phyloP scores from a whole-genome alignment of 2,329 filamentous ascomycete genomes.

The Ceratocystiopsis sp. region DNA sequence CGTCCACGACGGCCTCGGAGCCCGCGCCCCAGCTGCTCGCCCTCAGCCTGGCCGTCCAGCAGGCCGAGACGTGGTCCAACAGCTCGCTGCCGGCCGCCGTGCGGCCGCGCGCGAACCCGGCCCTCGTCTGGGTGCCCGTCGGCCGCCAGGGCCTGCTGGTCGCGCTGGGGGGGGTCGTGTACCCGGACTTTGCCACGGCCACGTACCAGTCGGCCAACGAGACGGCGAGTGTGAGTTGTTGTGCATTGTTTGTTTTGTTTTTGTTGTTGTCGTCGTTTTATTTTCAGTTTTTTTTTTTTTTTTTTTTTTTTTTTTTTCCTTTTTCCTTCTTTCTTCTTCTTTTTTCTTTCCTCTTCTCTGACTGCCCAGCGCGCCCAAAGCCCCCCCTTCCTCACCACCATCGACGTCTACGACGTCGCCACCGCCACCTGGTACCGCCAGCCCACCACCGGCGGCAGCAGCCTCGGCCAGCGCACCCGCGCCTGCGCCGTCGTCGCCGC shows the following conservation, averaged over 20 bases:
- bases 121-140: constrained; percentile 62
- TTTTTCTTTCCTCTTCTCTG: constrained; percentile 12
- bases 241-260: neutral
- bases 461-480: constrained; percentile 37
- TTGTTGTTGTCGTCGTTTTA: too few species aligned
- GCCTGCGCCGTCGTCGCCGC: constrained; percentile 60
- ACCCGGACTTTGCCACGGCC: constrained; percentile 30
- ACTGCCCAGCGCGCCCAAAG: constrained; percentile 39
- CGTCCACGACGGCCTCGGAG: constrained; percentile 22
- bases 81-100: constrained; percentile 30
- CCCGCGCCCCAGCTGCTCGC: constrained; percentile 41
- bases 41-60: constrained; percentile 38
- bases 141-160: constrained; percentile 60
- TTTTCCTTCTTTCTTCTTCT: neutral
- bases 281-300: too few species aligned
- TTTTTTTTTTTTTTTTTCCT: neutral
- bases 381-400: constrained; percentile 50
- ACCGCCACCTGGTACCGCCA: constrained; percentile 59
- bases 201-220: constrained; percentile 15
- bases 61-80: constrained; percentile 38
- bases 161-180: constrained; percentile 56
- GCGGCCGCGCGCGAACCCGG: constrained; percentile 41
- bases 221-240: constrained; percentile 22
- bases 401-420: constrained; percentile 66
- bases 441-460: constrained; percentile 45